Conservation (phyloP, 202 grass and related monocot species). For the Schoenoplectus tabernaemontani region DNA sequence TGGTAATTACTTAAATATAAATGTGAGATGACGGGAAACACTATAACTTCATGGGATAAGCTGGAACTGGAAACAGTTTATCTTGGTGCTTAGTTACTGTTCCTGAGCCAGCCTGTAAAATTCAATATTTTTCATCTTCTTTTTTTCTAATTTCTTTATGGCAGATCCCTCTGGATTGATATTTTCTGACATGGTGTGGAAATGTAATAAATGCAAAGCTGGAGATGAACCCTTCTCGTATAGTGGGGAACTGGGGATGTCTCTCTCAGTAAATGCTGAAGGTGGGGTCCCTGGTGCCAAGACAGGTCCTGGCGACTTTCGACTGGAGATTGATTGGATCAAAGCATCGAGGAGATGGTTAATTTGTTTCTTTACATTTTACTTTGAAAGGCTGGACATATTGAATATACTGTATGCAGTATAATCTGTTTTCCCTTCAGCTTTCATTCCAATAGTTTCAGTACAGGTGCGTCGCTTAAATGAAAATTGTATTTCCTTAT, state of each 20-base stretch:
- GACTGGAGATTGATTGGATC: constrained; percentile 85
- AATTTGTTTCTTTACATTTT: constrained; percentile 3
- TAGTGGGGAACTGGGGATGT: constrained; percentile 83
- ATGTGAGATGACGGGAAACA: not conserved
- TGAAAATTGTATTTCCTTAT: not conserved
- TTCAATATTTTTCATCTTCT: not conserved
- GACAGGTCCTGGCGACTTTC: constrained; percentile 67
- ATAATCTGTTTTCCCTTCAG: not conserved
- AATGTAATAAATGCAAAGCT: constrained; percentile 57
- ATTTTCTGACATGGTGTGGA: constrained; percentile 82
- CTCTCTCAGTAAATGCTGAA: constrained; percentile 75
- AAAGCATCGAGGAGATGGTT: constrained; percentile 52
- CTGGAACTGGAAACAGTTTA: not conserved
- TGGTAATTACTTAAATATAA: not conserved
- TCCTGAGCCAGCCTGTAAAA: not conserved
- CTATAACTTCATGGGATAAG: not conserved
- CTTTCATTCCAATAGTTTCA: not conserved
- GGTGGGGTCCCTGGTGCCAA: constrained; percentile 70
- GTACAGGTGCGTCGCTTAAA: not conserved
- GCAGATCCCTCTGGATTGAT: constrained; percentile 72
- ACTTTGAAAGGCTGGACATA: not conserved
- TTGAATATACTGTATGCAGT: too few relatives aligned
- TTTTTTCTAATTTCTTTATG: not conserved
- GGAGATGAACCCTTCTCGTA: constrained; percentile 90
- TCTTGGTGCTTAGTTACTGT: not conserved